A percentile compares a stretch with the other conserved stretches of the same genome.
These are phyloP conservation scores for Tilletia caries DNA, from an alignment of 1,284 basidiomycete genomes.

Conservation along the genomic window DNA sequence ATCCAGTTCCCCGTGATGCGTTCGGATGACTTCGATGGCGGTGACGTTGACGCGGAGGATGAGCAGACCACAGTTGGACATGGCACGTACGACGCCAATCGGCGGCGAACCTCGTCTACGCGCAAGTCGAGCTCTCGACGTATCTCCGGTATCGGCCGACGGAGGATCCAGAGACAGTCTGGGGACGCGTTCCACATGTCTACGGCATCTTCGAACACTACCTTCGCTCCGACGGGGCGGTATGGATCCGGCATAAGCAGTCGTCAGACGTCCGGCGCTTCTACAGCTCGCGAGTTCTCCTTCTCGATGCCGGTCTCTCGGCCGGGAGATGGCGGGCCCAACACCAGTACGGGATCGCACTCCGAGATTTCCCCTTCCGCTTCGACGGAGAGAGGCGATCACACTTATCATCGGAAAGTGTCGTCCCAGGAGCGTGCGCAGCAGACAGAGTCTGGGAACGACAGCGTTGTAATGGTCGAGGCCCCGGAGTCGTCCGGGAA, in stretches of 20 bases:
- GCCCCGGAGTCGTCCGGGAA: conserved; percentile 2
- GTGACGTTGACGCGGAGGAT: conserved; percentile 1
- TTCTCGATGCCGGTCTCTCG: conserved; percentile 8
- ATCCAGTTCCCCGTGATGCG: conserved; percentile 4
- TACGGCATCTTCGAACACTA: neutral
- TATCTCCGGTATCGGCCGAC: conserved; percentile 3
- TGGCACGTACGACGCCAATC: neutral
- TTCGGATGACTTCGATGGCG: neutral
- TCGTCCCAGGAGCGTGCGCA: neutral
- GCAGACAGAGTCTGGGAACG: neutral
- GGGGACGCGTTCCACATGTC: neutral
- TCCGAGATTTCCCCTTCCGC: conserved; percentile 3
- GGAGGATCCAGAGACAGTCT: neutral
- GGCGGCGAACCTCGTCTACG: neutral
- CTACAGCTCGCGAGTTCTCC: conserved; percentile 4
- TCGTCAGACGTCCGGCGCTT: conserved; percentile 9
- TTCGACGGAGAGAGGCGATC: conserved; percentile 1
- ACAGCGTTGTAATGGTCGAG: neutral
- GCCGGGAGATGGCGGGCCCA: neutral
- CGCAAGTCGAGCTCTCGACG: neutral
- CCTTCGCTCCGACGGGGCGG: neutral
- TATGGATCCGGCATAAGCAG: conserved; percentile 8
- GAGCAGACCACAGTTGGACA: conserved; percentile 4
- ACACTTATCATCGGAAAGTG: neutral
- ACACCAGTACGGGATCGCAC: neutral